Base-by-base conservation (phyloP, 2,329 filamentous ascomycete species). In the Penicillium psychrosexuale region DNA sequence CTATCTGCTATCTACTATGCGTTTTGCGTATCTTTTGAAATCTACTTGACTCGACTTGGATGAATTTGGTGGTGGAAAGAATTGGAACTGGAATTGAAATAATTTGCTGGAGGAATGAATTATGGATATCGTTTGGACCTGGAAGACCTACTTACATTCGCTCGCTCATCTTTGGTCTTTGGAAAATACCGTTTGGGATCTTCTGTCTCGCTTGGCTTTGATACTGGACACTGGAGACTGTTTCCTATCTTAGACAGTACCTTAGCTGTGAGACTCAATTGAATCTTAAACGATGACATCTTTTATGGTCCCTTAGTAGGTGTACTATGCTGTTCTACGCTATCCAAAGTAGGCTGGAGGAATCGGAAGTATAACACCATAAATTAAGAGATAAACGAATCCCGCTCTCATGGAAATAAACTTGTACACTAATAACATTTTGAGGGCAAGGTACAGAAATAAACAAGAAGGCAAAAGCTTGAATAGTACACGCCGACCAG, bases 401-500 rank as follows among this genome's bases (percentile, higher is more conserved):
- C 24, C 24, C 22, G 40, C 40, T 44, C 37, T 49, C 46, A 11
- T 47, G 22, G 15, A 40, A 40, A 48, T 22, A 42, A 42, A 47
- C 27, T 42, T 30, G 22, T 49, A 42, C 37, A 53, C 22, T 30
- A 9, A 9, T 31, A 15, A 33, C 15, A 50, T 43, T 22, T 42
- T 2, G 3, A 13, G 8, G 13, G 19, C 38, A 39, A 53, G 13
- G 30, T 19, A 53, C 38, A 48, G n/a, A 30, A 24, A 53, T 49
- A 22, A 24, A 53, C 45, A 53, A 48, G 51, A 53, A 53, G 19
- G 24, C 19, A 34, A 48, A 42, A 5, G 27, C 17, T 51, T 34
- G 39, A 53, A 7, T 48, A 28, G 7, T 53, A 53, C 44, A 53
- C 19, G 28, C 27, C 12, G 51, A 9, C 28, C 51, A 53, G 44